A percentile compares a stretch with the other conserved stretches of the same genome.
Conservation (phyloP, 768 basidiomycete species). For the Pulveroboletus frians region DNA sequence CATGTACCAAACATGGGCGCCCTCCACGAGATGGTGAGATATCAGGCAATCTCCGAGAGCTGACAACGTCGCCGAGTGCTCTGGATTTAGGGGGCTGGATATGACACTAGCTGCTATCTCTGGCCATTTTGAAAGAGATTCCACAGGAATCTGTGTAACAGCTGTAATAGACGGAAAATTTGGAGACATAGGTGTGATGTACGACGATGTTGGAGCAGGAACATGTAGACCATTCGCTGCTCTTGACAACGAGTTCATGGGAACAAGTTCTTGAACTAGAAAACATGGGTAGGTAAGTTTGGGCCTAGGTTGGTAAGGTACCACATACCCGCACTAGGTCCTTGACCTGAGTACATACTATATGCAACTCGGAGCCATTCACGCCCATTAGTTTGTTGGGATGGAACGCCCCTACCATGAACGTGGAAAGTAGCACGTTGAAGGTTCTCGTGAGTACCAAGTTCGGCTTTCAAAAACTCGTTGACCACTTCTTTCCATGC, state of each 20-base stretch:
- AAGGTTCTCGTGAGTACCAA: slow-evolving; percentile 41
- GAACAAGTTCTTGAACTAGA: slow-evolving; percentile 70
- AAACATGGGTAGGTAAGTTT: slow-evolving; percentile 2
- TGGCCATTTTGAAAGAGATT: slow-evolving; percentile 73
- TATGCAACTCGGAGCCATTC: slow-evolving; percentile 80
- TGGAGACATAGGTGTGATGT: slow-evolving; percentile 58
- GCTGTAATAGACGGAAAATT: slow-evolving; percentile 47
- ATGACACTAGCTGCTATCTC: slow-evolving; percentile 83
- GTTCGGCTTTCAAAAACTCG: slow-evolving; percentile 78
- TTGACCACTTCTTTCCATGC: slow-evolving; percentile 87
- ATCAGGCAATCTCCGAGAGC: slow-evolving; percentile 81
- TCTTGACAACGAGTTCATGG: slow-evolving; percentile 48
- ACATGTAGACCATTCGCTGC: slow-evolving; percentile 36
- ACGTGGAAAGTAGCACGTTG: slow-evolving; percentile 10
- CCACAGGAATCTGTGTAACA: slow-evolving; percentile 47
- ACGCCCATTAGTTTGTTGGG: slow-evolving; percentile 42
- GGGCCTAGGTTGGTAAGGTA: neutral
- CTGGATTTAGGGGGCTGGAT: slow-evolving; percentile 60
- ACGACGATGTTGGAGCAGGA: slow-evolving; percentile 28
- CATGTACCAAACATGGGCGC: slow-evolving; percentile 84
- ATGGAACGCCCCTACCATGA: slow-evolving; percentile 17
- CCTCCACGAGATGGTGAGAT: slow-evolving; percentile 68
- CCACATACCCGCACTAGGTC: slow-evolving; percentile 59
- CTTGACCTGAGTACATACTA: slow-evolving; percentile 80
- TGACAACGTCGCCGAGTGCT: slow-evolving; percentile 71